Percentiles rank a stretch among this genome's conserved stretches.
phyloP scores from a whole-genome alignment of 805 yeast species.

The Hagleromyces aurorensis region DNA sequence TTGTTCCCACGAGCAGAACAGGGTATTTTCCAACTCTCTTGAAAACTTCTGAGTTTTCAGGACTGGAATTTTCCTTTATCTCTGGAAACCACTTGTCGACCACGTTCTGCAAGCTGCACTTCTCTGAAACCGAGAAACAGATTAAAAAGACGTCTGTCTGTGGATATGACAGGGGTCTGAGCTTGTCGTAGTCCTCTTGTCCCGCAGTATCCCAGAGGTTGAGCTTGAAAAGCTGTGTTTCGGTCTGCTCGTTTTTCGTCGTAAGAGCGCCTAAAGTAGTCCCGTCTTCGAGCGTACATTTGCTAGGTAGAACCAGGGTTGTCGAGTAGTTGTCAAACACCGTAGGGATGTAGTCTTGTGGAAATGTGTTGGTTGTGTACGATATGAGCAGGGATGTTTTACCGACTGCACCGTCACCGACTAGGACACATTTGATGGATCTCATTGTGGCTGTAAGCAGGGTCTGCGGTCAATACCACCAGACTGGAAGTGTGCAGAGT shows the following conservation, averaged over 20 bases:
- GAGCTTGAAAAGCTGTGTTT: constrained; percentile 60
- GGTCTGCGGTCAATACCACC: no score
- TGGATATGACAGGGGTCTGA: constrained; percentile 84
- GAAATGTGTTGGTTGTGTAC: constrained; percentile 87
- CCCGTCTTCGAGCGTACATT: no score
- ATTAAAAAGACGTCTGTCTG: constrained; percentile 84
- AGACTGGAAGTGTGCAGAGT: no score
- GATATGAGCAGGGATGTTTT: constrained; percentile 83
- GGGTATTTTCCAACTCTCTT: constrained; percentile 27
- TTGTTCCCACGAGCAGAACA: constrained; percentile 79
- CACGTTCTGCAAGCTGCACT: constrained; percentile 72
- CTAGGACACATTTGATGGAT: constrained; percentile 85
- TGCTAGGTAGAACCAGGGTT: constrained; percentile 52
- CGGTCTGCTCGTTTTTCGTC: constrained; percentile 13
- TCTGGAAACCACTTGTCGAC: constrained; percentile 83
- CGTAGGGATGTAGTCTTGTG: constrained; percentile 89
- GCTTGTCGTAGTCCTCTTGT: constrained; percentile 83
- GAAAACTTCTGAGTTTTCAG: constrained; percentile 31
- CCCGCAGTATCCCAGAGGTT: constrained; percentile 97
- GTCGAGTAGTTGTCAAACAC: constrained; percentile 91
- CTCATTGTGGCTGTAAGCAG: constrained; percentile 48
- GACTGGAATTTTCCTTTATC: constrained; percentile 71
- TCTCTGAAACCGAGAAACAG: constrained; percentile 79
- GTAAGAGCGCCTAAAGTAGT: constrained; percentile 27
- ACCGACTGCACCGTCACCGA: constrained; percentile 95